Conservation (phyloP, 177 flowering plant species). For the Vitis hybrid region DNA sequence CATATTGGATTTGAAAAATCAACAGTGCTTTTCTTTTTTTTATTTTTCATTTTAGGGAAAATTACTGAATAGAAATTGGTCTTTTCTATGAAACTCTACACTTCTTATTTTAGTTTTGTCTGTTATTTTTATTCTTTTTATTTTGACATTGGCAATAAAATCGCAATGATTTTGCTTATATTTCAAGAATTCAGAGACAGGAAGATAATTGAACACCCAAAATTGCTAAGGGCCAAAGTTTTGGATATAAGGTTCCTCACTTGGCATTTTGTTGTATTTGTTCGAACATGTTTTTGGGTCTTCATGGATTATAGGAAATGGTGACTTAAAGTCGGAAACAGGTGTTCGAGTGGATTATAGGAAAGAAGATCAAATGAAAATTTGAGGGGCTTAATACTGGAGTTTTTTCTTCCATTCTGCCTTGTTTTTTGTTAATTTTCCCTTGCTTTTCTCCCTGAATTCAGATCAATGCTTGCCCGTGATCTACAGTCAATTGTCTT, state of each 20-base stretch:
- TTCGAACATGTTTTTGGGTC: background rate
- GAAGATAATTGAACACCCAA: too few relatives aligned
- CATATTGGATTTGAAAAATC: background rate
- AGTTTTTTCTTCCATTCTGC: background rate
- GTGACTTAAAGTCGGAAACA: background rate
- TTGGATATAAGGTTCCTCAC: too few relatives aligned
- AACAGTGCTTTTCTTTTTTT: background rate
- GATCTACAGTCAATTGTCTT: constrained; percentile 87
- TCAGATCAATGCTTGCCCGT: constrained; percentile 95
- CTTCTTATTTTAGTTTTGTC: too few relatives aligned
- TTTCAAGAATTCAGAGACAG: too few relatives aligned
- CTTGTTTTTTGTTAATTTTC: too few relatives aligned
- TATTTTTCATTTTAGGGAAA: too few relatives aligned
- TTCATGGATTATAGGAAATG: background rate
- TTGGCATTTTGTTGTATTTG: background rate
- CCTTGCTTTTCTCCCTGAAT: background rate
- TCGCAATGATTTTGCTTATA: too few relatives aligned
- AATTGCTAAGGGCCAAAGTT: too few relatives aligned
- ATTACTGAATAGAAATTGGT: too few relatives aligned
- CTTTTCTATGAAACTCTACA: too few relatives aligned
- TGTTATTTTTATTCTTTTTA: too few relatives aligned
- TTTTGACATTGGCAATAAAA: too few relatives aligned
- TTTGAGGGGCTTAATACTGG: background rate
- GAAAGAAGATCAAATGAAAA: background rate
- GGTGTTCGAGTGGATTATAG: background rate